Percentiles rank a stretch among this genome's conserved stretches.
Conservation (phyloP, 441 rosid species). For the Jatropha podagrica region DNA sequence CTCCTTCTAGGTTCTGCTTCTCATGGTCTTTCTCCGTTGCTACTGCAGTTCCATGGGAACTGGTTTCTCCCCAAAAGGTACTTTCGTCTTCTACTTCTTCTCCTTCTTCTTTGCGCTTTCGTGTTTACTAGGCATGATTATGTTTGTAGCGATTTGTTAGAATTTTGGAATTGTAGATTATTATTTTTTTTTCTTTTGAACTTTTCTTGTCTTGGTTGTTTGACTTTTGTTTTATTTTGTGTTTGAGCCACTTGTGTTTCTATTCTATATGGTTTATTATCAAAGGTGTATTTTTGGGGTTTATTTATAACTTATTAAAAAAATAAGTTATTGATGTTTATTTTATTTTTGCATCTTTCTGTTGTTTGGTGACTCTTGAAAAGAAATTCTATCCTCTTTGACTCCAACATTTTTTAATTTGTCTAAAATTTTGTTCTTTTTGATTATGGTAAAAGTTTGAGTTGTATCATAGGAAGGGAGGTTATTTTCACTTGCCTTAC, state of each 20-base stretch:
- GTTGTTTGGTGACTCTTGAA: not conserved
- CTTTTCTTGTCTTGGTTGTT: not conserved
- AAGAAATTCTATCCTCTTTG: not conserved
- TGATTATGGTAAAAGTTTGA: too few species aligned
- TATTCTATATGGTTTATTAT: not conserved
- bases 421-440: not conserved
- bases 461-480: not conserved
- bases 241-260: conserved; percentile 16
- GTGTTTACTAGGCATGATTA: not conserved
- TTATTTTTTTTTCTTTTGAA: not conserved
- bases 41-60: conserved; percentile 14
- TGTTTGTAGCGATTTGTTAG: not conserved
- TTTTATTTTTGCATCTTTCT: not conserved
- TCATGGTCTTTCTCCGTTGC: conserved; percentile 25
- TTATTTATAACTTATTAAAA: not conserved
- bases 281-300: not conserved
- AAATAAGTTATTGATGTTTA: not conserved
- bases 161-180: not conserved
- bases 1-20: conserved; percentile 21
- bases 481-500: not conserved
- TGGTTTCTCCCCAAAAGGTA: conserved; percentile 35
- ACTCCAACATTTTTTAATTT: not conserved
- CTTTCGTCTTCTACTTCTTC: too few species aligned
- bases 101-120: not conserved
- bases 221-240: not conserved